These are phyloP conservation scores for Tylopilus subfusipes DNA, from an alignment of 768 basidiomycete species.

Conservation along the genomic window DNA sequence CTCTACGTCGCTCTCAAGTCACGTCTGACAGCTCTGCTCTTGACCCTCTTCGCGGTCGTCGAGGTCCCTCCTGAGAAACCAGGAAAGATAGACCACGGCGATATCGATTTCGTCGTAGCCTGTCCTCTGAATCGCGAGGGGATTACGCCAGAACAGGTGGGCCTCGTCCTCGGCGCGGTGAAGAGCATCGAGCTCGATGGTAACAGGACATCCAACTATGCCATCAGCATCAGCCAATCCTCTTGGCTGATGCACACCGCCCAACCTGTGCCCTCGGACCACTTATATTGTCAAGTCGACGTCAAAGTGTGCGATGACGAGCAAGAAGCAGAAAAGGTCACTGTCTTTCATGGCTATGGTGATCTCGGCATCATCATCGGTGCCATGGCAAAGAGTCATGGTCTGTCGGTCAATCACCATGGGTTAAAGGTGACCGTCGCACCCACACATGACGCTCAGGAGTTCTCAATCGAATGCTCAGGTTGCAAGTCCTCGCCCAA, in stretches of 20 bases:
- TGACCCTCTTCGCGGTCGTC: slow-evolving; percentile 47
- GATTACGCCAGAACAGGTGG: slow-evolving; percentile 36
- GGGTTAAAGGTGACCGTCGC: slow-evolving; percentile 52
- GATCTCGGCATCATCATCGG: slow-evolving; percentile 71
- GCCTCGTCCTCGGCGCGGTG: slow-evolving; percentile 44
- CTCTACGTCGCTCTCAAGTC: slow-evolving; percentile 53
- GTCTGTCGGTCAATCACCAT: slow-evolving; percentile 47
- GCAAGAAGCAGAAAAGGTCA: slow-evolving; percentile 47
- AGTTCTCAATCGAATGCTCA: slow-evolving; percentile 23
- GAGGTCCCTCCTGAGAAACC: slow-evolving; percentile 61
- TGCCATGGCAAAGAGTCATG: slow-evolving; percentile 48
- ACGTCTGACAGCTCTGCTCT: slow-evolving; percentile 40
- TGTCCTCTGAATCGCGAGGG: slow-evolving; percentile 31
- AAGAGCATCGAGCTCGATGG: slow-evolving; percentile 46
- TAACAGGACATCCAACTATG: slow-evolving; percentile 62
- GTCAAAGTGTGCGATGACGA: slow-evolving; percentile 53
- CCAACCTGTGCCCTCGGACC: slow-evolving; percentile 2
- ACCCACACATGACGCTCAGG: background rate
- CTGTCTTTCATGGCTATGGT: slow-evolving; percentile 63
- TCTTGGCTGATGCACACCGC: slow-evolving; percentile 32
- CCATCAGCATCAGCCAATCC: slow-evolving; percentile 42
- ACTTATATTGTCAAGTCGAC: slow-evolving; percentile 52
- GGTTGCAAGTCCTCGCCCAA: slow-evolving; percentile 28
- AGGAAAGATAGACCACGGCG: slow-evolving; percentile 62
- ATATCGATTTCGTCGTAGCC: slow-evolving; percentile 65